Conservation (phyloP, 1,284 basidiomycete genomes). For the Heterobasidion parviporum region DNA sequence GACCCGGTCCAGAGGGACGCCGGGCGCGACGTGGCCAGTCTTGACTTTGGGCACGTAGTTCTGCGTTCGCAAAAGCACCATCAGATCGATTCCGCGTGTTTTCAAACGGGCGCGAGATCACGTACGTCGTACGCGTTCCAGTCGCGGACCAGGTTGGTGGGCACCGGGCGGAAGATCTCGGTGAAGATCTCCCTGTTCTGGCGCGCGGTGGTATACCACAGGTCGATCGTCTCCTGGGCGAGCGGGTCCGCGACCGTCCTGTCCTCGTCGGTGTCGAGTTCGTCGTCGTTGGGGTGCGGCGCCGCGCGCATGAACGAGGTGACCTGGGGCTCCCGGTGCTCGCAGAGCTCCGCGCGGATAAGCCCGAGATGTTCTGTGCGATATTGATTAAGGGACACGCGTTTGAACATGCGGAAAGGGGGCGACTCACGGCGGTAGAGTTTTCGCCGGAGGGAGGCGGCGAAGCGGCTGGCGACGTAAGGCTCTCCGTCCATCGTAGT, state of each 20-base stretch:
- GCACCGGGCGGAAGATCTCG: constrained; percentile 78
- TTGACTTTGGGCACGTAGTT: constrained; percentile 68
- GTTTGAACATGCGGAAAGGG: background rate
- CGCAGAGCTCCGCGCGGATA: constrained; percentile 51
- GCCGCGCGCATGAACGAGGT: constrained; percentile 75
- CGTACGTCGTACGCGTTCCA: constrained; percentile 76
- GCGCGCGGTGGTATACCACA: constrained; percentile 71
- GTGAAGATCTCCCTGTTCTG: constrained; percentile 77
- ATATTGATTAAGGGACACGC: background rate
- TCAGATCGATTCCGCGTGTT: constrained; percentile 3
- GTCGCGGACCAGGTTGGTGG: constrained; percentile 69
- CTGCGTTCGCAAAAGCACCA: constrained; percentile 26
- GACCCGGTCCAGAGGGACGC: constrained; percentile 52
- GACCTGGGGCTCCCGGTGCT: constrained; percentile 28
- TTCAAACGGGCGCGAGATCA: constrained; percentile 5
- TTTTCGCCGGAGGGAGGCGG: constrained; percentile 68
- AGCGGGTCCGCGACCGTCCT: constrained; percentile 75
- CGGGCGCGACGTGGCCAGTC: constrained; percentile 75
- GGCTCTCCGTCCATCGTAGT: constrained; percentile 74
- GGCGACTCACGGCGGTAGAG: constrained; percentile 55
- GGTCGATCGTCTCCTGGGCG: constrained; percentile 43
- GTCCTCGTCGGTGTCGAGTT: constrained; percentile 54
- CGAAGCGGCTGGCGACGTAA: constrained; percentile 66
- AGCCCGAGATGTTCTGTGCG: constrained; percentile 79
- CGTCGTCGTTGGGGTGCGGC: constrained; percentile 61